A percentile compares a stretch with the other conserved stretches of the same genome.
These are phyloP conservation scores for Hexamita inflata DNA, from an alignment of 208 protist species.

Conservation along the genomic window DNA sequence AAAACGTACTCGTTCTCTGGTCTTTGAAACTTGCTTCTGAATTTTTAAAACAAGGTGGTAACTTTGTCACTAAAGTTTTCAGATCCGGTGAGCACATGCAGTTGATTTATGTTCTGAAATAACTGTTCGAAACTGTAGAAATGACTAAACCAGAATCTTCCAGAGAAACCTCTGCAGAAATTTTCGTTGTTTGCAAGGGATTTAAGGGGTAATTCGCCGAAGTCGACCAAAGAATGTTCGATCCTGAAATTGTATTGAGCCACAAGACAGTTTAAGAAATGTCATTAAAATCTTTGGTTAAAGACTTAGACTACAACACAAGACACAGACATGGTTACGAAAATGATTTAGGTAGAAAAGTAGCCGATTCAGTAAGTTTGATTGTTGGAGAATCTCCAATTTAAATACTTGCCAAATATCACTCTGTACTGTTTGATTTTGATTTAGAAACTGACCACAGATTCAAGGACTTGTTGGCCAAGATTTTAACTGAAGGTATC, in stretches of 20 bases:
- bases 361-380: neutral
- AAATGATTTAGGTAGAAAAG: neutral
- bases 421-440: neutral
- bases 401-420: neutral
- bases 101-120: constrained; percentile 4
- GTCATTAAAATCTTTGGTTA: neutral
- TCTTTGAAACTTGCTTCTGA: constrained; percentile 2
- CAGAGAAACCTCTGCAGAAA: constrained; percentile 5
- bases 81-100: neutral
- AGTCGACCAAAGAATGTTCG: constrained; percentile 9
- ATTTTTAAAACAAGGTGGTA: neutral
- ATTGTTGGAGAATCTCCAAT: neutral
- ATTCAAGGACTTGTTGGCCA: neutral
- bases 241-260: constrained; percentile 4
- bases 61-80: constrained; percentile 19
- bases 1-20: constrained; percentile 13
- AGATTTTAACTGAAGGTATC: neutral
- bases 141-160: constrained; percentile 4
- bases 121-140: constrained; percentile 17
- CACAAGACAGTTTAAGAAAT: neutral
- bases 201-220: neutral
- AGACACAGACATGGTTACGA: constrained; percentile 6
- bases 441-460: neutral
- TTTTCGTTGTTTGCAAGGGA: neutral
- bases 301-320: neutral